Conservation (phyloP, 805 yeast species). For the Wickerhamiella siamensis region DNA sequence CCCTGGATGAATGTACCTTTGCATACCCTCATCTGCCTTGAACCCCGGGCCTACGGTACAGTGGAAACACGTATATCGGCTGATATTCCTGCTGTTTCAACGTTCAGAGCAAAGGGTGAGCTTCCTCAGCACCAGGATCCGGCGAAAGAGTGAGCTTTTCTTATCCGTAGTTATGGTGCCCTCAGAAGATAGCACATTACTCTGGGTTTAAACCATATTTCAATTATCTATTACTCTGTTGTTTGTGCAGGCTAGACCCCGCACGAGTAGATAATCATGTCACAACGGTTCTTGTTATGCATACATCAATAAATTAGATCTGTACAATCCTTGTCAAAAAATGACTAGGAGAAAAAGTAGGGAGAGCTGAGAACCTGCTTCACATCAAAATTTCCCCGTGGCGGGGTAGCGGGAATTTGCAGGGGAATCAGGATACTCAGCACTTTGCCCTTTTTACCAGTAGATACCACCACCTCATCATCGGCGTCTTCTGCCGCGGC, state of each 20-base stretch:
- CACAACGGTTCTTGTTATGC: not conserved
- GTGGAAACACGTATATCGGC: conserved; percentile 83
- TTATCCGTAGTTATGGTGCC: too few relatives aligned
- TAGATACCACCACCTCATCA: conserved; percentile 21
- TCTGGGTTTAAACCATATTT: too few relatives aligned
- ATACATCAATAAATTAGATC: not conserved
- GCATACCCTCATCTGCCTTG: conserved; percentile 85
- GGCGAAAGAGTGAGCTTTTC: too few relatives aligned
- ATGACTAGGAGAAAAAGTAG: conserved; percentile 55
- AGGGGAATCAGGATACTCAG: conserved; percentile 50
- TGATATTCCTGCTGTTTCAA: conserved; percentile 93
- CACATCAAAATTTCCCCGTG: conserved; percentile 75
- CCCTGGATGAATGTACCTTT: conserved; percentile 99
- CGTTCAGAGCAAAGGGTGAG: conserved; percentile 91
- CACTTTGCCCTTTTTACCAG: conserved; percentile 9
- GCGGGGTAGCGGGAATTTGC: conserved; percentile 56
- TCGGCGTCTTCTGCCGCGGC: conserved; percentile 17
- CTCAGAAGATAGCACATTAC: too few relatives aligned
- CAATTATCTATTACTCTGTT: too few relatives aligned
- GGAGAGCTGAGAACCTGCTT: conserved; percentile 51
- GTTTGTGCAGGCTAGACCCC: too few relatives aligned
- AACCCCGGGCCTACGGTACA: conserved; percentile 89
- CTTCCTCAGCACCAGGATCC: conserved; percentile 12
- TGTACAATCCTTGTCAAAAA: not conserved
- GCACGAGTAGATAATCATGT: too few relatives aligned